Conservation (phyloP, 805 yeast genomes). For the Barnettozyma californica region DNA sequence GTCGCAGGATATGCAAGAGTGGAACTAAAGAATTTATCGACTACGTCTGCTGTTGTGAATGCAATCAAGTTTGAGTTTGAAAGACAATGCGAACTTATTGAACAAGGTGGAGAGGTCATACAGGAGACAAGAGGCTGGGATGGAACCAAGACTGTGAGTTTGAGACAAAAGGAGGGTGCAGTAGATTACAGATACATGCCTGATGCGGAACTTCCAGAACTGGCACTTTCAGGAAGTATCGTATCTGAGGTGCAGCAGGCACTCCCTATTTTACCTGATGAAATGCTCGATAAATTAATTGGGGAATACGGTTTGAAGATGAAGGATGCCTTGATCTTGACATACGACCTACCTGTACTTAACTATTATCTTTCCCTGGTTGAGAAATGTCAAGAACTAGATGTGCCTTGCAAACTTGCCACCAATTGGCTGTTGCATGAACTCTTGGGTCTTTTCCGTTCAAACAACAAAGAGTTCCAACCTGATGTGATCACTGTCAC, state of each 20-base stretch:
- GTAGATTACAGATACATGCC: conserved; percentile 93
- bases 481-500: conserved; percentile 31
- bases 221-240: conserved; percentile 42
- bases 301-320: conserved; percentile 44
- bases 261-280: conserved; percentile 63
- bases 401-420: conserved; percentile 34
- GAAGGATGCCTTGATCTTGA: conserved; percentile 70
- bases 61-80: conserved; percentile 71
- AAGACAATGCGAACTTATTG: conserved; percentile 55
- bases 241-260: conserved; percentile 33
- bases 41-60: conserved; percentile 69
- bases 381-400: conserved; percentile 22
- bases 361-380: conserved; percentile 48
- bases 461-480: conserved; percentile 36
- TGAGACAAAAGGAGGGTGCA: conserved; percentile 74
- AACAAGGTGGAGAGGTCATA: conserved; percentile 30
- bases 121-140: conserved; percentile 91
- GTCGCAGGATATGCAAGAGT: conserved; percentile 68
- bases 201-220: conserved; percentile 77
- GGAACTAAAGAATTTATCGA: conserved; percentile 86
- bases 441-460: conserved; percentile 62
- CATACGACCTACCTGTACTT: conserved; percentile 46
- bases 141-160: conserved; percentile 59
- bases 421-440: conserved; percentile 85
- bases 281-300: conserved; percentile 41